These are phyloP conservation scores for Biscogniauxia mediterranea DNA, from an alignment of 2,329 filamentous ascomycete genomes.

Conservation along the genomic window DNA sequence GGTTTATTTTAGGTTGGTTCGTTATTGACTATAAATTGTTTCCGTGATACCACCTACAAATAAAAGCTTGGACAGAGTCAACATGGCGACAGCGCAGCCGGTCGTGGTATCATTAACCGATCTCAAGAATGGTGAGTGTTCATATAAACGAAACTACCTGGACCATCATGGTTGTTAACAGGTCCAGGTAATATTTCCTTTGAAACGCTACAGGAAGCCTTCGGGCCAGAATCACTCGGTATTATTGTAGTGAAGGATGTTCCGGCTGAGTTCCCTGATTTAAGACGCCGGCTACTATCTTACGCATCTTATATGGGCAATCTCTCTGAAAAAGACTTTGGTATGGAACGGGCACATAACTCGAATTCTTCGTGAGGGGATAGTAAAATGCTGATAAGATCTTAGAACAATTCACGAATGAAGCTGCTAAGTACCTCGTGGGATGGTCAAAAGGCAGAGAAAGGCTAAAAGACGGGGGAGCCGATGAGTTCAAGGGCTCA, in stretches of 20 bases:
- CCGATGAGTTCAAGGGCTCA: constrained; percentile 78
- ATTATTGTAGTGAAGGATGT: constrained; percentile 93
- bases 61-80: constrained; percentile 3
- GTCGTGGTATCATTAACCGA: constrained; percentile 62
- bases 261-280: constrained; percentile 65
- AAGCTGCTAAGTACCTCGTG: constrained; percentile 61
- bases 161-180: constrained; percentile 5
- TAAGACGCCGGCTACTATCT: constrained; percentile 74
- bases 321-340: constrained; percentile 67
- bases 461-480: constrained; percentile 72
- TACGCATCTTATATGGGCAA: constrained; percentile 89
- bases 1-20: too few species aligned
- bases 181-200: constrained; percentile 63
- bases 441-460: constrained; percentile 84
- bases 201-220: constrained; percentile 70
- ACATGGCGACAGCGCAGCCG: constrained; percentile 52
- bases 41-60: neutral
- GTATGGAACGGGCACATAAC: constrained; percentile 41
- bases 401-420: constrained; percentile 54
- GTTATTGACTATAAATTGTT: neutral
- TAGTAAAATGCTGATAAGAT: constrained; percentile 3
- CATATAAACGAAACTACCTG: neutral
- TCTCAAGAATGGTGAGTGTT: constrained; percentile 54
- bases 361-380: neutral
- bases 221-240: constrained; percentile 85